A percentile compares a stretch with the other conserved stretches of the same genome.
Evolutionary conservation across 495 filamentous ascomycete genomes (phyloP).

Genomic region (Amorphotheca resinae): DNA sequence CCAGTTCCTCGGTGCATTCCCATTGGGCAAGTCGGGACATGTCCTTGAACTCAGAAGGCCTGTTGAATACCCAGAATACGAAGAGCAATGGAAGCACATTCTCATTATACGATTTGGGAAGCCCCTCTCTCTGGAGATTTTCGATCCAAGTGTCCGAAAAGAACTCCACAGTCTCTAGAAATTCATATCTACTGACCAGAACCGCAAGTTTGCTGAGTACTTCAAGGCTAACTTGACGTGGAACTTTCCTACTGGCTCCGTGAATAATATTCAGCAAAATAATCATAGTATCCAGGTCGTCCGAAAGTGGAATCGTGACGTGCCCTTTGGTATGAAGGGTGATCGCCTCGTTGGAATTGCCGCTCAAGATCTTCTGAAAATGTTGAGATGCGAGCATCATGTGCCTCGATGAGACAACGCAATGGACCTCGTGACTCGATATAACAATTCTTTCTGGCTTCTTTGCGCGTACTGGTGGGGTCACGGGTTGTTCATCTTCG

Average conservation of each 20-base stretch:
- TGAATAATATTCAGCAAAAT: slow-evolving; percentile 14
- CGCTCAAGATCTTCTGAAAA: slow-evolving; percentile 21
- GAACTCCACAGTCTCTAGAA: slow-evolving; percentile 3
- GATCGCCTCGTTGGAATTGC: slow-evolving; percentile 2
- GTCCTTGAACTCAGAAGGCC: slow-evolving; percentile 1
- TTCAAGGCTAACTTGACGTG: slow-evolving; percentile 6
- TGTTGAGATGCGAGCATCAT: slow-evolving; percentile 33
- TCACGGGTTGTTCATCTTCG: not conserved
- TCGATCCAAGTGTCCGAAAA: slow-evolving; percentile 13
- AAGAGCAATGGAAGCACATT: not conserved
- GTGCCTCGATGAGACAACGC: slow-evolving; percentile 37
- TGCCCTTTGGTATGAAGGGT: slow-evolving; percentile 5
- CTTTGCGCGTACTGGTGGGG: not conserved
- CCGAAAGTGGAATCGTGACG: slow-evolving; percentile 4
- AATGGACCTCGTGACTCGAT: slow-evolving; percentile 8
- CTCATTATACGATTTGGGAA: not conserved
- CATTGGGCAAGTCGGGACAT: slow-evolving; percentile 1
- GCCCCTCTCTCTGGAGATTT: slow-evolving; percentile 1
- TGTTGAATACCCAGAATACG: slow-evolving; percentile 4
- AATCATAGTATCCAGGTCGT: slow-evolving; percentile 5
- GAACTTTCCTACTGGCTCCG: slow-evolving; percentile 7
- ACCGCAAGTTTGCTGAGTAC: slow-evolving; percentile 4
- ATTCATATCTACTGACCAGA: slow-evolving; percentile 3
- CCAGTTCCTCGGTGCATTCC: slow-evolving; percentile 4
- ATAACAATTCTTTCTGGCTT: not conserved